Percentiles rank a stretch among this genome's conserved stretches.
Evolutionary conservation across 106 monocot genomes (phyloP).

Genomic region (Dendrobium catenatum): DNA sequence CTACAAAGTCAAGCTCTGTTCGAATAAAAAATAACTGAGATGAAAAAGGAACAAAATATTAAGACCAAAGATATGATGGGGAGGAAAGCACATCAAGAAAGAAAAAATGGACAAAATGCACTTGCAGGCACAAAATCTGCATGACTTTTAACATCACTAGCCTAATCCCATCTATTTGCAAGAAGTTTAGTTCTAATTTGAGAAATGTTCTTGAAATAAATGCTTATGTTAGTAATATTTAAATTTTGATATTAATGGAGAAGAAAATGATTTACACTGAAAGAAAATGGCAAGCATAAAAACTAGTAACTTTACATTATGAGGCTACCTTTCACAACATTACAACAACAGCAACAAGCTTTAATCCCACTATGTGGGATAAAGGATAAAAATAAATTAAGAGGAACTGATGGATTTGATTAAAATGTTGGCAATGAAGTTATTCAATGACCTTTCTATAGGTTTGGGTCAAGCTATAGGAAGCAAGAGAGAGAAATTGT

Average conservation of each 20-base stretch:
- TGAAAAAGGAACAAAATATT: background rate
- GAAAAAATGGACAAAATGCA: background rate
- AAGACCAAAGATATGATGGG: background rate
- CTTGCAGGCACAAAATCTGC: background rate
- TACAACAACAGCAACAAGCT: too few species aligned
- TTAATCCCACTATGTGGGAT: too few species aligned
- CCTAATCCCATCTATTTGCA: background rate
- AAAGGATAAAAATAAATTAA: too few species aligned
- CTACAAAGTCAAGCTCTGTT: background rate
- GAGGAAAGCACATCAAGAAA: background rate
- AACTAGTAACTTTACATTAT: too few species aligned
- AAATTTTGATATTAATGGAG: background rate
- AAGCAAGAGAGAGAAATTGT: too few species aligned
- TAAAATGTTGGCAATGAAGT: too few species aligned
- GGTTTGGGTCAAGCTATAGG: too few species aligned
- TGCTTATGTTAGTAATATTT: background rate
- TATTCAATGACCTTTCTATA: too few species aligned
- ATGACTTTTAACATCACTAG: background rate
- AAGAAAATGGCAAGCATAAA: too few species aligned
- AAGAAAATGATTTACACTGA: background rate
- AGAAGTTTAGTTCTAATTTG: background rate
- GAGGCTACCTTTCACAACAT: too few species aligned
- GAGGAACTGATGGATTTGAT: too few species aligned
- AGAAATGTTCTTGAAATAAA: background rate
- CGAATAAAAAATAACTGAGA: background rate